Conservation (phyloP, 805 yeast genomes). For the Barnettozyma vustinii region DNA sequence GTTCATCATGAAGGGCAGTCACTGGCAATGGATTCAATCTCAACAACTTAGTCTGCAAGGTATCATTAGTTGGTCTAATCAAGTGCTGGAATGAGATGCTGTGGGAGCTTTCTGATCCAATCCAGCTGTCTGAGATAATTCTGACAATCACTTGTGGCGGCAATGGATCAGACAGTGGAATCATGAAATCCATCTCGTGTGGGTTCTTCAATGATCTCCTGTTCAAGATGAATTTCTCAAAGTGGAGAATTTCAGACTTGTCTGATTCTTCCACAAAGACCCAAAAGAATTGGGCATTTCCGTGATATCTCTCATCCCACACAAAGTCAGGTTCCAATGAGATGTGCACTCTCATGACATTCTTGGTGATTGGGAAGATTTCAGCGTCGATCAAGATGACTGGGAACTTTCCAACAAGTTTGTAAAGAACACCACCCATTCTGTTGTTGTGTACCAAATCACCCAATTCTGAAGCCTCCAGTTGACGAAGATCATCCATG, state of each 20-base stretch:
- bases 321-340: constrained; percentile 66
- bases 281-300: constrained; percentile 86
- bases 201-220: constrained; percentile 45
- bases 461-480: constrained; percentile 75
- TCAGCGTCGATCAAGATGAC: constrained; percentile 68
- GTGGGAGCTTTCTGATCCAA: constrained; percentile 73
- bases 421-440: constrained; percentile 61
- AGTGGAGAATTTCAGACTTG: constrained; percentile 66
- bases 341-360: constrained; percentile 79
- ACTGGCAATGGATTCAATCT: constrained; percentile 83
- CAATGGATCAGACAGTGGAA: constrained; percentile 83
- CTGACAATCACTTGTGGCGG: constrained; percentile 84
- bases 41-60: constrained; percentile 74
- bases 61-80: constrained; percentile 82
- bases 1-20: constrained; percentile 65
- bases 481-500: constrained; percentile 67
- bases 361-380: constrained; percentile 81
- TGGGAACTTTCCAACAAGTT: constrained; percentile 69
- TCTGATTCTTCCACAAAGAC: constrained; percentile 85
- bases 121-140: constrained; percentile 81
- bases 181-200: constrained; percentile 86
- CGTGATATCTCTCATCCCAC: constrained; percentile 84
- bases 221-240: constrained; percentile 70
- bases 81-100: constrained; percentile 86
- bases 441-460: constrained; percentile 80